A percentile compares a stretch with the other conserved stretches of the same genome.
phyloP scores from a whole-genome alignment of 139 green algal genomes.

The Raphidocelis subcapitata region DNA sequence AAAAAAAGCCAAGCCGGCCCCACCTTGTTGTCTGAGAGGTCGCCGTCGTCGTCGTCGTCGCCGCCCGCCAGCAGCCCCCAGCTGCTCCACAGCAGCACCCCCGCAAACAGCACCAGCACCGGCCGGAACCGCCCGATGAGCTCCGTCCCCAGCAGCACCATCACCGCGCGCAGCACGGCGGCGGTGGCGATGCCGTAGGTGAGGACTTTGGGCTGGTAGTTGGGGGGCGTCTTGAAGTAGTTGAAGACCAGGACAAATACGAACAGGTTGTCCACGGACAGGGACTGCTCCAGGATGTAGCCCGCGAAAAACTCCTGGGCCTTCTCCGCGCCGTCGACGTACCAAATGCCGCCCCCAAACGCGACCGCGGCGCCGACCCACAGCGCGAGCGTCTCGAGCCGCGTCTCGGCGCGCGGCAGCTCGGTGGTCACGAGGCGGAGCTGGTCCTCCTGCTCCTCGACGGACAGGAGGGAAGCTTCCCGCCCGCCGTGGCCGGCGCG shows the following conservation, averaged over 20 bases:
- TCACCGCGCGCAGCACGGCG: slow-evolving; percentile 80
- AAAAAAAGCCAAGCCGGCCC: too few relatives aligned
- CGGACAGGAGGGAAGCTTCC: background rate
- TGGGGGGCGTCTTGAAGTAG: slow-evolving; percentile 80
- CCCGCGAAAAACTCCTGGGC: slow-evolving; percentile 86
- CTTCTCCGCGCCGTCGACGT: slow-evolving; percentile 48
- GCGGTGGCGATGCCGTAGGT: slow-evolving; percentile 89
- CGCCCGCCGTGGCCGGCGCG: too few relatives aligned
- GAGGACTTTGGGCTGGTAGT: slow-evolving; percentile 84
- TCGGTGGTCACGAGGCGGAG: slow-evolving; percentile 25
- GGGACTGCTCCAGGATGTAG: slow-evolving; percentile 95
- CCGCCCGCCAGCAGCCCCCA: slow-evolving; percentile 59
- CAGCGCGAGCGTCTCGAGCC: slow-evolving; percentile 42
- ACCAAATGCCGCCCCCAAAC: slow-evolving; percentile 76
- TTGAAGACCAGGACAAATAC: slow-evolving; percentile 98
- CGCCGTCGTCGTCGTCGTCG: slow-evolving; percentile 75
- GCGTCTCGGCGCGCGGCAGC: slow-evolving; percentile 34
- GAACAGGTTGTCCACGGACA: slow-evolving; percentile 98
- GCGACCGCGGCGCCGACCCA: slow-evolving; percentile 63
- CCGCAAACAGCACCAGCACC: slow-evolving; percentile 90
- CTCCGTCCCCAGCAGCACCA: slow-evolving; percentile 84
- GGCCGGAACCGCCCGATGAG: slow-evolving; percentile 85
- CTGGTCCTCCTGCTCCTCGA: slow-evolving; percentile 44
- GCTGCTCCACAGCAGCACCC: slow-evolving; percentile 84
- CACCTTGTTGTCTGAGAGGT: slow-evolving; percentile 41